These are phyloP conservation scores for Tricholoma furcatifolium DNA, from an alignment of 768 basidiomycete genomes.

Conservation along the genomic window DNA sequence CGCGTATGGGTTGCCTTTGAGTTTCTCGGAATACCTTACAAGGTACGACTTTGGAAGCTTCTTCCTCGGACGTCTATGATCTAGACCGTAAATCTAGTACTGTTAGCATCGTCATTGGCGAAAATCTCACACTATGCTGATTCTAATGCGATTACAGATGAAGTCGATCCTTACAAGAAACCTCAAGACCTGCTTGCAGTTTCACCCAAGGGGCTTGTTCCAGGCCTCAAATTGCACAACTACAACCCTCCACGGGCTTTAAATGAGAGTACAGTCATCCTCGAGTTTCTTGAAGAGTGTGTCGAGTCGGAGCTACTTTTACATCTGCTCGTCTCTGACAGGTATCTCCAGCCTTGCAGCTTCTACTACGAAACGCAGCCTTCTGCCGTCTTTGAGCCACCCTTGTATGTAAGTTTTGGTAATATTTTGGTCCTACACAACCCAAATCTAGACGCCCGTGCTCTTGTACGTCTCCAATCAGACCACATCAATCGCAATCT, in stretches of 20 bases:
- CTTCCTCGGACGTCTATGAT: too few relatives aligned
- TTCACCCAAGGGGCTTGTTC: conserved; percentile 82
- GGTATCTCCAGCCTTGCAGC: conserved; percentile 43
- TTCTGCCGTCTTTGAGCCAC: conserved; percentile 56
- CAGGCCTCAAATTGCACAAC: conserved; percentile 56
- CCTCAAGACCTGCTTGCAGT: conserved; percentile 76
- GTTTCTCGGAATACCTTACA: conserved; percentile 67
- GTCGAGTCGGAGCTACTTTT: conserved; percentile 16
- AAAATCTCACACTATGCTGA: too few relatives aligned
- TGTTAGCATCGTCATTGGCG: background rate
- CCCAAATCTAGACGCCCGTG: conserved; percentile 66
- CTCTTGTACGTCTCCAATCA: conserved; percentile 62
- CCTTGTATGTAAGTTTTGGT: conserved; percentile 46
- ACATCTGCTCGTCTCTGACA: background rate
- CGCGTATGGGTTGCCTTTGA: conserved; percentile 78
- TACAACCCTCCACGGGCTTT: conserved; percentile 58
- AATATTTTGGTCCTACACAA: background rate
- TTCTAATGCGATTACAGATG: conserved; percentile 40
- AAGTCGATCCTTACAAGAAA: conserved; percentile 83
- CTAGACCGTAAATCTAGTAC: background rate
- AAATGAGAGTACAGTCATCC: conserved; percentile 78
- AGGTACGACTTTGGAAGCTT: conserved; percentile 33
- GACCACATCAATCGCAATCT: conserved; percentile 66
- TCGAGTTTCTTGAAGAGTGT: conserved; percentile 79
- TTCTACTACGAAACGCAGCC: conserved; percentile 44